Percentiles rank a stretch among this genome's conserved stretches.
Evolutionary conservation across 495 filamentous ascomycete species (phyloP).

Genomic region (Talaromyces nanjingensis): DNA sequence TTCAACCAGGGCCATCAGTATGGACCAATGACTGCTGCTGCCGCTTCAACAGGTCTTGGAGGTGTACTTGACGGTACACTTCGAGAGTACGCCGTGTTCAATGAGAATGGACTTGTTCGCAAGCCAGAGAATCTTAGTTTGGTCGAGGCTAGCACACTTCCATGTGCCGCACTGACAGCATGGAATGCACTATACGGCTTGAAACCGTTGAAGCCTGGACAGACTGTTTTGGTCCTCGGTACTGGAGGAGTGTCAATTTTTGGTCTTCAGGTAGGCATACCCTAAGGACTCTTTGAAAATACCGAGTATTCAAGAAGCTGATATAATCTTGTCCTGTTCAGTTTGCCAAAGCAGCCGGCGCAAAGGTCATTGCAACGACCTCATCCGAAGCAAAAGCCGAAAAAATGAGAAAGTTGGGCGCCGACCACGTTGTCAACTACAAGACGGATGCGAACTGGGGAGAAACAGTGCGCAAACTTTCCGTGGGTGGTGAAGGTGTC

Average conservation of each 20-base stretch:
- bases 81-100: constrained; percentile 64
- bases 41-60: constrained; percentile 54
- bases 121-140: constrained; percentile 56
- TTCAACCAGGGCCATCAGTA: constrained; percentile 74
- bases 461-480: constrained; percentile 60
- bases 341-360: constrained; percentile 81
- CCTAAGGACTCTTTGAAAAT: background rate
- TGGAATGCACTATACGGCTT: constrained; percentile 82
- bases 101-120: constrained; percentile 61
- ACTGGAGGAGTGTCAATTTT: constrained; percentile 80
- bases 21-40: constrained; percentile 42
- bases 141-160: constrained; percentile 58
- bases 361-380: constrained; percentile 74
- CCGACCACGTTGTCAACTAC: constrained; percentile 77
- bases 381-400: constrained; percentile 60
- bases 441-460: constrained; percentile 65
- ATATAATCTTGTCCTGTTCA: constrained; percentile 19
- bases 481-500: constrained; percentile 53
- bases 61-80: constrained; percentile 65
- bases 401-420: constrained; percentile 62
- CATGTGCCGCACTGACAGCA: constrained; percentile 68
- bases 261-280: constrained; percentile 52
- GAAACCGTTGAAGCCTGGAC: constrained; percentile 56
- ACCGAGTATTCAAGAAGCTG: background rate
- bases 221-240: constrained; percentile 70